Percentiles rank a stretch among this genome's conserved stretches.
phyloP scores from a whole-genome alignment of 2,329 filamentous ascomycete genomes.

The Balansia obtecta region DNA sequence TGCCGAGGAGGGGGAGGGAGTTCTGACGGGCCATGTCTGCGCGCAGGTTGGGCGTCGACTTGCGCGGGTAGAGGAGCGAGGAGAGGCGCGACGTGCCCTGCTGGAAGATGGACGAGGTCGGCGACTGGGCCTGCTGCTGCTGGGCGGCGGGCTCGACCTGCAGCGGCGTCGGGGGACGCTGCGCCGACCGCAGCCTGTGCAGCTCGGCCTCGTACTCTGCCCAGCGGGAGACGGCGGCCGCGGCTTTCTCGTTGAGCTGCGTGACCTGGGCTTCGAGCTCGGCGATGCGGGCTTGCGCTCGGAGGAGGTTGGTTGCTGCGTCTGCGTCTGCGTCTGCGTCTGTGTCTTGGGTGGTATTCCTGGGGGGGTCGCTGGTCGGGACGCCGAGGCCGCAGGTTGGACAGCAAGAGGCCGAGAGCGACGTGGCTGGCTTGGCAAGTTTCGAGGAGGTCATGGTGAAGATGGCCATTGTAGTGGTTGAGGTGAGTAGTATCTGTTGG shows the following conservation, averaged over 20 bases:
- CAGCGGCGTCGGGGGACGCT: constrained; percentile 4
- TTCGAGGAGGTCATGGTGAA: constrained; percentile 21
- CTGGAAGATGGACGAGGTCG: constrained; percentile 30
- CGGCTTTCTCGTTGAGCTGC: constrained; percentile 57
- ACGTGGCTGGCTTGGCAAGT: constrained; percentile 8
- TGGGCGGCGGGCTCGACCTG: not conserved
- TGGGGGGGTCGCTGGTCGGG: constrained; percentile 9
- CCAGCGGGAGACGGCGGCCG: constrained; percentile 50
- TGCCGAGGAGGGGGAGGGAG: not conserved
- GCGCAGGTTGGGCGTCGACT: constrained; percentile 20
- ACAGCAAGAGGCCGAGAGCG: constrained; percentile 27
- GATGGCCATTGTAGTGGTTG: constrained; percentile 14
- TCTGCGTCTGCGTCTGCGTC: constrained; percentile 22
- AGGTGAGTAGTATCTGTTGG: not conserved
- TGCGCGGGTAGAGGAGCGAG: constrained; percentile 32
- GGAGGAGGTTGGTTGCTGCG: constrained; percentile 30
- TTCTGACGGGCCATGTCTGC: constrained; percentile 7
- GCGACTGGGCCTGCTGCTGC: constrained; percentile 7
- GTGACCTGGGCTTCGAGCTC: constrained; percentile 62
- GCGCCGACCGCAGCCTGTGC: constrained; percentile 37
- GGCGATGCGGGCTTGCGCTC: constrained; percentile 47
- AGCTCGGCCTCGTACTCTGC: constrained; percentile 76
- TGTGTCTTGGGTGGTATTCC: constrained; percentile 10
- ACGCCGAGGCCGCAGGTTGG: constrained; percentile 37
- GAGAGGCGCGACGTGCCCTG: constrained; percentile 32